These are phyloP conservation scores for Macadamia tetraphylla DNA, from an alignment of 164 flowering plant species.

Conservation along the genomic window DNA sequence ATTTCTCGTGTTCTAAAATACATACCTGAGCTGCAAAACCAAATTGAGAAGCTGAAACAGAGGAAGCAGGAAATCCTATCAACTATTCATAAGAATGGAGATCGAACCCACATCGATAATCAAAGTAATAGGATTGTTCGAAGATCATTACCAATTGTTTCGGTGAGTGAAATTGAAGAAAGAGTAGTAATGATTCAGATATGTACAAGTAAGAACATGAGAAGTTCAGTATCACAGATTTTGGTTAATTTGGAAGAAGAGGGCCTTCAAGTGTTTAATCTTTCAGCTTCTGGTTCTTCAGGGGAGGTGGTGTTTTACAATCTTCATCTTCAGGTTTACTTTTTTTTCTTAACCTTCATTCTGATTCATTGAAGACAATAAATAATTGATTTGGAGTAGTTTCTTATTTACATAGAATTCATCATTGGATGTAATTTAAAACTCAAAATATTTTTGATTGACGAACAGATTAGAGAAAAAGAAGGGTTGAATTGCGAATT, in stretches of 20 bases:
- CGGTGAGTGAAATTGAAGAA: slow-evolving; percentile 30
- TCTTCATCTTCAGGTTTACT: background rate
- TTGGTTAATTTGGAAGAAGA: slow-evolving; percentile 9
- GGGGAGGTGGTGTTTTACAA: background rate
- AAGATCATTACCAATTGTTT: slow-evolving; percentile 16
- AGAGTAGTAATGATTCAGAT: slow-evolving; percentile 44
- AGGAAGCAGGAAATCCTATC: slow-evolving; percentile 39
- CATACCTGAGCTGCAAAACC: slow-evolving; percentile 56
- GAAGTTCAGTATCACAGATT: slow-evolving; percentile 32
- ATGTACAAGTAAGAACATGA: slow-evolving; percentile 16
- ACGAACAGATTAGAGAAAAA: background rate
- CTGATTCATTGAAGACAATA: background rate
- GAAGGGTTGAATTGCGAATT: background rate
- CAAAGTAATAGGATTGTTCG: background rate
- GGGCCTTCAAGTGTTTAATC: background rate
- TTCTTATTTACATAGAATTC: no score
- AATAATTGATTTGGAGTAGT: no score
- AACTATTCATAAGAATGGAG: slow-evolving; percentile 20
- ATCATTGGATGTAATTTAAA: no score
- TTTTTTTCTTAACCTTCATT: no score
- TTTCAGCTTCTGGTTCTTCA: background rate
- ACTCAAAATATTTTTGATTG: no score
- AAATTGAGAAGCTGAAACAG: slow-evolving; percentile 37
- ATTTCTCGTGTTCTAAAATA: slow-evolving; percentile 45
- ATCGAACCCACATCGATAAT: background rate